Base-by-base conservation (phyloP, 2,329 filamentous ascomycete species). In the Plectosphaerella sp. region DNA sequence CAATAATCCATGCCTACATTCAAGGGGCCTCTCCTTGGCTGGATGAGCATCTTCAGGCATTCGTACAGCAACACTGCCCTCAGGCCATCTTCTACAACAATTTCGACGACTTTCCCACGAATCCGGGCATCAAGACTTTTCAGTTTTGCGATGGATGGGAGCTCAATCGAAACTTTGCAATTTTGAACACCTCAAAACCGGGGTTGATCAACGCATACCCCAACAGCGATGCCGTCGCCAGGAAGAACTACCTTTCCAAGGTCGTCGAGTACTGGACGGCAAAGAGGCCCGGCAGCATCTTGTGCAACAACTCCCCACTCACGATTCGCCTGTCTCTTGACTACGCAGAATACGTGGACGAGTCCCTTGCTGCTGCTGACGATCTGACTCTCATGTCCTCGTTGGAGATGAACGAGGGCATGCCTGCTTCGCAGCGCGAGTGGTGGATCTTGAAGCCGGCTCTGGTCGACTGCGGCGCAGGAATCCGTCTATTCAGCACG, bases 371-470 rank as follows among this genome's bases (percentile, higher is more conserved):
- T 16, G 68, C 67, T 2, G 67, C 69, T 0, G 69, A 72, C 36
- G 67, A 71, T 18, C 58, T 71, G 14, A 62, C 62, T 0, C 49
- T 71, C 1, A 39, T 70, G 22, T 65, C 61, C 39, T 70, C 68
- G 0, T 62, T 71, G 0, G 66, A 70, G 25, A 60, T 66, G 4
- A 72, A 72, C 35, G 64, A 61, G 18, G 41, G 35, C 8, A 68
- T 61, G 45, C 54, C 57, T 1, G 35, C 63, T 0, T 48, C 48
- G 0, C 60, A 70, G 2, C 58, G 69, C 1, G 63, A 70, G 33
- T 72, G 69, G 68, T 72, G 69, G 69, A 72, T 72, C 22, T 50
- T 72, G 4, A 72, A 72, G 48, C 68, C 69, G 2, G 68, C 69
- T 0, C 57, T 72, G 54, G 63, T 71, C 10, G 69, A 72, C 20